Base-by-base conservation (phyloP, 441 rosid genomes). In the Brassica balearica region DNA sequence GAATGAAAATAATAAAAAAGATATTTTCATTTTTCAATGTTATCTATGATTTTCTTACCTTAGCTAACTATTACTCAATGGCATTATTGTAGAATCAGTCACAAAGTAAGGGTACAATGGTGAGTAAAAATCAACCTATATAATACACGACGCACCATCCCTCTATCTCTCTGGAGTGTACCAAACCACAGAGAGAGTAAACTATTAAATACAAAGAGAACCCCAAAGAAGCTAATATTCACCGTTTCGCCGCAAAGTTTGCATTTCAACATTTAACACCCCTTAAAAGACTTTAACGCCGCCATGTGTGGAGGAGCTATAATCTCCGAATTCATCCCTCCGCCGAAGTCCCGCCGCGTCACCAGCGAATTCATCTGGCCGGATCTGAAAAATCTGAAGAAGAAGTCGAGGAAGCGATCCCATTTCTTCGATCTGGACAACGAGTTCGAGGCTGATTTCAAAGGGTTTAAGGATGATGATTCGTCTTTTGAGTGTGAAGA, bases 291-390 rank as follows among this genome's bases (percentile, higher is more conserved):
- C 34, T 59, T 17, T 51, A 25, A 17, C 59, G 69, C 79, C 81
- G 80, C 80, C 89, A 94, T 94, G 98, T 94, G 98, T 88, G 98
- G 98, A 84, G 98, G 98, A 72, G 93, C 98, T 22, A 88, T 94
- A 68, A 94, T 94, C 77, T 86, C 97, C 65, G 97, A 84, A 69
- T 88, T 87, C 80, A 87, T 91, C 6, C 79, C 89, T 38, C 84
- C 90, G 51, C 12, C 84, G 22, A 80, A 77, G 71, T 61, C 89
- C 29, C 78, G 84, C 77, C 83, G 84, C 34, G 77, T 87, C 79
- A 86, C 91, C 27, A 77, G 90, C 9, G 92, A 88, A 68, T 87
- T 75, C 32, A 76, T 89, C 9, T 94, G 95, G 98, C 88, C 90
- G 68, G 89, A 85, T 84, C 90, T 81, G 82, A 85, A 83, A 76